These are phyloP conservation scores for Rosellinia necatrix DNA, from an alignment of 2,329 filamentous ascomycete genomes.

Conservation along the genomic window DNA sequence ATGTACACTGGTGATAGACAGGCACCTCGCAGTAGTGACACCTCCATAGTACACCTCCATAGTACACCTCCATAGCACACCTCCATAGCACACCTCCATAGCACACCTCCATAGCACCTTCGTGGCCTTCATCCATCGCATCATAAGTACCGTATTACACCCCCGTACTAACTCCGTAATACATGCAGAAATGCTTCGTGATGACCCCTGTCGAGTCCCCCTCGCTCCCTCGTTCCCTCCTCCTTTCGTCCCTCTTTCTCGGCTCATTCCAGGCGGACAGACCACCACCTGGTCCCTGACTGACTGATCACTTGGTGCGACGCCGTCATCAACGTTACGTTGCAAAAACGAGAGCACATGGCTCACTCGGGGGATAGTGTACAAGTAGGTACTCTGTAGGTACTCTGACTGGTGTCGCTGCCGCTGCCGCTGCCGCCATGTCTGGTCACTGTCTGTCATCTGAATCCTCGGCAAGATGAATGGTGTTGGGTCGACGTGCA, in stretches of 20 bases:
- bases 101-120: background rate
- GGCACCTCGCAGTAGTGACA: no score
- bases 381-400: no score
- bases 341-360: background rate
- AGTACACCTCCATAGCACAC: no score
- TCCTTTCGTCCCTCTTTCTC: slow-evolving; percentile 11
- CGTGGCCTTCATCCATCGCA: no score
- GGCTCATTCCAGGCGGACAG: slow-evolving; percentile 17
- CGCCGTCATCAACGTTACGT: slow-evolving; percentile 12
- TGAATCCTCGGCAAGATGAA: background rate
- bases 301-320: background rate
- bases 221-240: slow-evolving; percentile 11
- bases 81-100: no score
- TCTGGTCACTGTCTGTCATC: background rate
- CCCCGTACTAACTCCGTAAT: background rate
- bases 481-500: background rate
- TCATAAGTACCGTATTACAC: no score
- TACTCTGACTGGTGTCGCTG: no score
- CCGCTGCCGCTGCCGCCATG: no score
- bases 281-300: background rate
- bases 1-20: no score
- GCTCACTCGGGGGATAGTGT: no score
- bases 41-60: no score
- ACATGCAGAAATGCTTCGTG: slow-evolving; percentile 13
- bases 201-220: slow-evolving; percentile 20